Evolutionary conservation across 192 early-diverging fungal genomes (phyloP).

Genomic region (Chytriomyces hyalinus): DNA sequence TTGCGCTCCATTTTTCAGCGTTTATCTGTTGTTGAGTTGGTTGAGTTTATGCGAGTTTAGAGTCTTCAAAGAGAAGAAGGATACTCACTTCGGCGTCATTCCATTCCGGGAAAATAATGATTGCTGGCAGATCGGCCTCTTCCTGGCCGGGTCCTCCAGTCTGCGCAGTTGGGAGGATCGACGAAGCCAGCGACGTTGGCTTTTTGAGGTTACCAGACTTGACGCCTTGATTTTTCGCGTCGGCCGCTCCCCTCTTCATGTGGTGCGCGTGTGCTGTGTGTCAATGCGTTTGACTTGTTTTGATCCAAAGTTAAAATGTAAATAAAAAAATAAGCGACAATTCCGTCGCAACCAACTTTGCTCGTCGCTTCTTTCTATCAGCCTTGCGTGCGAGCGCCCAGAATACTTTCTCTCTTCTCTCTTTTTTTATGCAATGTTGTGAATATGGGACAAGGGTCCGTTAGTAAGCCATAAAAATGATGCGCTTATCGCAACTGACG

Average conservation of each 20-base stretch:
- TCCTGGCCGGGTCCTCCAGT: slow-evolving; percentile 11
- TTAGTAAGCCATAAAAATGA: no score
- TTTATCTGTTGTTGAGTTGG: background rate
- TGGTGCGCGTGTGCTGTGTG: background rate
- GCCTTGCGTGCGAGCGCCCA: background rate
- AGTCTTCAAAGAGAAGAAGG: background rate
- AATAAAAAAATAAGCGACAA: background rate
- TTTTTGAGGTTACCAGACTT: slow-evolving; percentile 25
- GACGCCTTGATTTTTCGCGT: slow-evolving; percentile 12
- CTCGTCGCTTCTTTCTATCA: background rate
- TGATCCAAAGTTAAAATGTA: background rate
- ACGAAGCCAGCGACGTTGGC: slow-evolving; percentile 10
- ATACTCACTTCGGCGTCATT: slow-evolving; percentile 55
- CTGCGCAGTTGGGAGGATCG: slow-evolving; percentile 2
- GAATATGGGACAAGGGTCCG: no score
- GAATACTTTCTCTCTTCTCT: background rate
- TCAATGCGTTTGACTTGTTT: background rate
- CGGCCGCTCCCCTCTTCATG: slow-evolving; percentile 26
- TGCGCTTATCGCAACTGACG: background rate
- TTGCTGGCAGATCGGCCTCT: slow-evolving; percentile 43
- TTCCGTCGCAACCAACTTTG: background rate
- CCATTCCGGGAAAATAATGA: slow-evolving; percentile 67
- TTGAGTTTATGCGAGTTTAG: background rate
- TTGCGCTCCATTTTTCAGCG: slow-evolving; percentile 63
- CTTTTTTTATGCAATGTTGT: no score